Base-by-base conservation (phyloP, 1,284 basidiomycete genomes). In the Jaminaea rosea region DNA sequence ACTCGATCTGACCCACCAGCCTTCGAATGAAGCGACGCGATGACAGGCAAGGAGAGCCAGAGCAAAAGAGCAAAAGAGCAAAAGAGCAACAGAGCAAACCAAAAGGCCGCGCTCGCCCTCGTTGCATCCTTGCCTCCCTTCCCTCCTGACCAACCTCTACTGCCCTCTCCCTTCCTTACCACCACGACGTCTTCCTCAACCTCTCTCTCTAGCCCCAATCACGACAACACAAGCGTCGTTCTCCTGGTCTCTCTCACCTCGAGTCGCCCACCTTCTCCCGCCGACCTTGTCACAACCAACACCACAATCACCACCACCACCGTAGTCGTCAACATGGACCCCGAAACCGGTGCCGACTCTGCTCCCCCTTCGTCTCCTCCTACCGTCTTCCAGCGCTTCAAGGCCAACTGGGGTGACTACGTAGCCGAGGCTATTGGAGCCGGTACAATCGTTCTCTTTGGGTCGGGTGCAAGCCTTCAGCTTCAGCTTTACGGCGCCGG, bases 391-490 rank as follows among this genome's bases (percentile, higher is more conserved):
- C 39, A 42, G 39, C 17, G 39, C 19, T 42, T 42, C 39, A 15
- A 23, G 4, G 24, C 13, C 39, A 24, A 13, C 15, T 42, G 24
- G 13, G 39, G 26, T 21, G 49, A 51, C 15, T 42, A 51, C 26
- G 5, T 46, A 4, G 49, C 49, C 2, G 49, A 68, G 36, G 60
- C 64, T 53, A 59, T 56, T 11, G 66, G 66, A 11, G 56, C 64
- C 4, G 59, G 66, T n/a, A 51, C 60, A 17, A 66, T 68, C 55
- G 55, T 69, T 34, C 48, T 69, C 42, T 69, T 69, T 31, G 67
- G 67, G 13, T 62, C 67, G 2, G 67, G 67, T 26, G 63, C 64
- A 1, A 62, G 68, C 49, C 67, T 66, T 41, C 63, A 67, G 51
- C 61, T 65, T 21, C 63, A 65, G 21, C 52, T 69, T 15, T 62